Evolutionary conservation across 129 eudicot genomes (phyloP).

Genomic region (Pseudognaphalium luteoalbum): DNA sequence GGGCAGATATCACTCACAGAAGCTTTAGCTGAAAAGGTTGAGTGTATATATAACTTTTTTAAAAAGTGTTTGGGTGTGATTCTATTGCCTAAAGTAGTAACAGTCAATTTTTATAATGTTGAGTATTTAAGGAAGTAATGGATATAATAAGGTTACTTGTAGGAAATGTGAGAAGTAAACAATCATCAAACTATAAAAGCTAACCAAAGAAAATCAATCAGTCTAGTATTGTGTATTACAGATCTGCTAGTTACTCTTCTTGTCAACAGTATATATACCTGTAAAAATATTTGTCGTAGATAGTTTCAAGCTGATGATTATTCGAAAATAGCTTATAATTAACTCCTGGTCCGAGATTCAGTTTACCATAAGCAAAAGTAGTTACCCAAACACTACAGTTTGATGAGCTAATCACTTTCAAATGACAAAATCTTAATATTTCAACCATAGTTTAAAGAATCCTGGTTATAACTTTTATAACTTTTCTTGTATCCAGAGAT

Average conservation of each 20-base stretch:
- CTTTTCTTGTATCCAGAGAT: constrained; percentile 45
- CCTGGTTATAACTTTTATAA: neutral
- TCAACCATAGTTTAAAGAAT: neutral
- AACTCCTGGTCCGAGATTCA: too few species aligned
- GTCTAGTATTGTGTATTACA: too few species aligned
- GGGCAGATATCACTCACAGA: constrained; percentile 66
- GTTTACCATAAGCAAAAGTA: too few species aligned
- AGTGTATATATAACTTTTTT: neutral
- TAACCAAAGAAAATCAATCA: too few species aligned
- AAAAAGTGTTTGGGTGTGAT: neutral
- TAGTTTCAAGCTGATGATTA: too few species aligned
- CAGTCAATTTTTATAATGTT: neutral
- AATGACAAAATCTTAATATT: neutral
- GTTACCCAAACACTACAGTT: too few species aligned
- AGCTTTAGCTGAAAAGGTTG: constrained; percentile 76
- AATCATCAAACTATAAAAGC: too few species aligned
- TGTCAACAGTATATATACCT: too few species aligned
- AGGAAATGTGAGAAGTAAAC: too few species aligned
- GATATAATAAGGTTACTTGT: neutral
- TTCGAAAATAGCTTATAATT: too few species aligned
- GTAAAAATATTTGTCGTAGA: too few species aligned
- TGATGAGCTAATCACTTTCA: neutral
- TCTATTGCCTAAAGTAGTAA: neutral
- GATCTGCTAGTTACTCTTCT: too few species aligned
- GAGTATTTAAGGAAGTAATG: neutral